Base-by-base conservation (phyloP, 225 moss, liverwort and hornwort species). In the Pseudoscleropodium purum region DNA sequence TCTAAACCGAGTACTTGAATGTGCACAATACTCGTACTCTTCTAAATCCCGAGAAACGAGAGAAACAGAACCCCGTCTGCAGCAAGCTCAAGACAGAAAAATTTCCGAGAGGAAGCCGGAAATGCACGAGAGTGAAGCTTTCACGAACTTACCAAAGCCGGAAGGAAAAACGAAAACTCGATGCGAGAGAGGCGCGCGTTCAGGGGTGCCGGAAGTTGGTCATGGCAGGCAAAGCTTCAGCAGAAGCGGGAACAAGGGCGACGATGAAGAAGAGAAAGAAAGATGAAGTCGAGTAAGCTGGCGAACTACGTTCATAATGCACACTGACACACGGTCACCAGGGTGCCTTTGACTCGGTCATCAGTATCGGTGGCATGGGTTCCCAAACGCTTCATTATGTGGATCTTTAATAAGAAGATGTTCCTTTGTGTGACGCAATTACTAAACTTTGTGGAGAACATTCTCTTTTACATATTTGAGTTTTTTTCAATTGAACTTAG, bases 221-320 rank as follows among this genome's bases (percentile, higher is more conserved):
- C 85, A 85, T 70, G 51, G 74, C 54, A n/a, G 49, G 73, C 51
- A 24, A n/a, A 84, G 89, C 85, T 85, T 89, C 89, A 89, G 89
- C 89, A 85, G 89, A 85, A 85, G 89, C 85, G 68, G 69, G 79
- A 85, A 69, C 89, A 61, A 39, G 78, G 37, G 89, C 34, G 59
- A 5, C 41, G 59, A 69, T 27, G 81, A 81, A 62, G 77, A 86
- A 45, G 43, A 10, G 14, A 4, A 36, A 18, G 39, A 51, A 77
- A 76, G 57, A 75, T 76, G 84, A 76, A 34, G 64, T 29, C 14
- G 70, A 69, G 43, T 10, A 17, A 6, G 52, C n/a, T n/a, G 36
- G 70, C 37, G 61, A 47, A 70, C 81, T 88, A 57, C 81, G 88
- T 88, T 88, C 88, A 82, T 88, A 81, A 82, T 61, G 60, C 36